phyloP scores from a whole-genome alignment of 176 grass and related monocot genomes.

The Cenchrus fungigraminus region DNA sequence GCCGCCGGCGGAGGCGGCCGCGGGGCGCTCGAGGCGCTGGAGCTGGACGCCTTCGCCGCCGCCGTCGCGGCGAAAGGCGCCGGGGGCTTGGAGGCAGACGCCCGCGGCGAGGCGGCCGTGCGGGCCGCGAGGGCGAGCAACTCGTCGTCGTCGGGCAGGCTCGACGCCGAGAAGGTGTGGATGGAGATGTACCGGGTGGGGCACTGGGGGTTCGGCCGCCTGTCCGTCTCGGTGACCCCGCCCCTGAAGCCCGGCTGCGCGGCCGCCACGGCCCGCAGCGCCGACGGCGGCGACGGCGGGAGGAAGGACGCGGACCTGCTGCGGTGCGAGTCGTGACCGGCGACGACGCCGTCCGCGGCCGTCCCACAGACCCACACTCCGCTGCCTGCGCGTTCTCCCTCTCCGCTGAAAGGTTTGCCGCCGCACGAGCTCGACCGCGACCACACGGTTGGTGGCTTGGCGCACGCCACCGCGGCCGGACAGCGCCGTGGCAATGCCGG shows the following conservation, averaged over 20 bases:
- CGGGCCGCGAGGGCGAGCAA: constrained; percentile 12
- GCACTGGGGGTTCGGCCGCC: constrained; percentile 87
- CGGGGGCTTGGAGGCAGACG: neutral
- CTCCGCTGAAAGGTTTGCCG: neutral
- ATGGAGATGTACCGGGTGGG: constrained; percentile 86
- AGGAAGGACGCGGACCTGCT: constrained; percentile 24
- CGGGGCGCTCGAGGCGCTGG: neutral
- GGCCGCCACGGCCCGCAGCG: neutral
- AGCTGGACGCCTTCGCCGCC: neutral
- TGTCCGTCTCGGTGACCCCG: constrained; percentile 69
- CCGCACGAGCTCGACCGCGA: neutral
- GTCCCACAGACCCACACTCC: neutral
- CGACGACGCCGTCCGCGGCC: neutral
- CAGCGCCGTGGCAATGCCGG: constrained; percentile 1
- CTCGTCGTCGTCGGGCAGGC: constrained; percentile 30
- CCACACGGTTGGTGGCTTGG: neutral
- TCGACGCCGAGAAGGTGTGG: constrained; percentile 55
- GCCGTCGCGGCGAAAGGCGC: neutral
- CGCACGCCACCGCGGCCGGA: neutral
- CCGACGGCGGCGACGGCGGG: constrained; percentile 29
- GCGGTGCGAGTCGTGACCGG: constrained; percentile 28
- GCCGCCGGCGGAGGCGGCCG: neutral
- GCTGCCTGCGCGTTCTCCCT: neutral
- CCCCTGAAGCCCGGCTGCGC: neutral
- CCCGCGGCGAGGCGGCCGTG: neutral